A percentile compares a stretch with the other conserved stretches of the same genome.
phyloP scores from a whole-genome alignment of 129 eudicot species.

The Logfia minima region DNA sequence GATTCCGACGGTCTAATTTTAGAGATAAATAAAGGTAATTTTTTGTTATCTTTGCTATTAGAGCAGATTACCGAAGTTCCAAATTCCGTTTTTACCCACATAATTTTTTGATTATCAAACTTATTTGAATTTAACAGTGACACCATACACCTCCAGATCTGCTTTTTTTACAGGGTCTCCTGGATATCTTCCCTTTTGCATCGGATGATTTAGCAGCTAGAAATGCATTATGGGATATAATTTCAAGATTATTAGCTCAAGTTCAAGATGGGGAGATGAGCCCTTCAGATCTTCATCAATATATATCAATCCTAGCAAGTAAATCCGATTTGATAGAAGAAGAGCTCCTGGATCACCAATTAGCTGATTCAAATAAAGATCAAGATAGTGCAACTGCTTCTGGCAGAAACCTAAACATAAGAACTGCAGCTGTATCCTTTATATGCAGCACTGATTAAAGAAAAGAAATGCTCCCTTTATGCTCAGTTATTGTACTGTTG shows the following conservation, averaged over 20 bases:
- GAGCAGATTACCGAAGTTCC: background rate
- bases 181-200: conserved; percentile 73
- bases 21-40: conserved; percentile 66
- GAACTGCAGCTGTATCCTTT: conserved; percentile 83
- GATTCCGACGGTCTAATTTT: conserved; percentile 57
- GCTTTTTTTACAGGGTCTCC: conserved; percentile 66
- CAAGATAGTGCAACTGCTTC: conserved; percentile 34
- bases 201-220: conserved; percentile 85
- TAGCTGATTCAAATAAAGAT: conserved; percentile 41
- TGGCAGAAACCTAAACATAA: conserved; percentile 28
- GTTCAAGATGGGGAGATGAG: conserved; percentile 48
- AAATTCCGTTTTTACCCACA: background rate
- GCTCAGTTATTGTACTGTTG: background rate
- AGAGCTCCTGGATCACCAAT: conserved; percentile 61
- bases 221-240: conserved; percentile 78
- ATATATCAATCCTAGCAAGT: conserved; percentile 51
- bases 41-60: background rate
- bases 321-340: conserved; percentile 76
- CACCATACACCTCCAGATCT: conserved; percentile 55
- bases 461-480: background rate
- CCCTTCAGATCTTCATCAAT: conserved; percentile 39
- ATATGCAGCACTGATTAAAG: conserved; percentile 2
- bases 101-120: conserved; percentile 11
- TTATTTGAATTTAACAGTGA: conserved; percentile 18
- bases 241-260: conserved; percentile 52